A percentile compares a stretch with the other conserved stretches of the same genome.
Evolutionary conservation across 495 filamentous ascomycete species (phyloP).

Genomic region (Lophium mytilinum): DNA sequence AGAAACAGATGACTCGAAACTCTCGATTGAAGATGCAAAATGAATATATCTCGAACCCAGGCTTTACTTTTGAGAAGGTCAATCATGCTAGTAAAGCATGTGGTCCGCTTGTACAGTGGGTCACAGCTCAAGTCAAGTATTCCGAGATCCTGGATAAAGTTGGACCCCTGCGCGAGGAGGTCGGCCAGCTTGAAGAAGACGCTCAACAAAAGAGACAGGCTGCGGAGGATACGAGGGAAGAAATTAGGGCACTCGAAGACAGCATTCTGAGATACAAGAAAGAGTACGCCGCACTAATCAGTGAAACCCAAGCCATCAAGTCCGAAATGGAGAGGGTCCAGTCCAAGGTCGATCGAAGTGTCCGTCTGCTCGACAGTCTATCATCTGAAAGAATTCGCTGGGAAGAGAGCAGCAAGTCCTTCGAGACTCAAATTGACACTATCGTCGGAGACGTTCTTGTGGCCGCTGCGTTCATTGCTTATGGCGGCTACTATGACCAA

Average conservation of each 20-base stretch:
- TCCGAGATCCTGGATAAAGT: slow-evolving; percentile 94
- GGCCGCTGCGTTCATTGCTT: slow-evolving; percentile 94
- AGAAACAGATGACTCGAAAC: slow-evolving; percentile 81
- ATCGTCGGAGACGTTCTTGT: slow-evolving; percentile 92
- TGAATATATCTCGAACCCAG: slow-evolving; percentile 81
- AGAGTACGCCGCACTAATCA: slow-evolving; percentile 93
- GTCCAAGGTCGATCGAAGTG: slow-evolving; percentile 95
- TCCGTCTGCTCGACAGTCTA: slow-evolving; percentile 85
- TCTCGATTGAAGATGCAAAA: slow-evolving; percentile 83
- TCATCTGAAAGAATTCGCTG: slow-evolving; percentile 87
- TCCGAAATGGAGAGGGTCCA: slow-evolving; percentile 91
- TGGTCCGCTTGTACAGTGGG: slow-evolving; percentile 95
- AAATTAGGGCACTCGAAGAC: slow-evolving; percentile 69
- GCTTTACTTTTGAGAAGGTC: slow-evolving; percentile 93
- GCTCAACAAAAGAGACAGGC: slow-evolving; percentile 90
- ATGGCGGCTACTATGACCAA: slow-evolving; percentile 95
- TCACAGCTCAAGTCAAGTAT: slow-evolving; percentile 93
- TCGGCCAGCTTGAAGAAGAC: slow-evolving; percentile 74
- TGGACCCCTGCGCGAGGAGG: slow-evolving; percentile 87
- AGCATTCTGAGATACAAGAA: slow-evolving; percentile 96
- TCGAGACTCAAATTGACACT: slow-evolving; percentile 94
- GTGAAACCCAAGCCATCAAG: slow-evolving; percentile 95
- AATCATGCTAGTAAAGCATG: slow-evolving; percentile 94
- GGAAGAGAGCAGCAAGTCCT: slow-evolving; percentile 95
- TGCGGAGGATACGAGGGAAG: slow-evolving; percentile 84